Conservation (phyloP, 2,329 filamentous ascomycete genomes). For the Exophiala sideris region DNA sequence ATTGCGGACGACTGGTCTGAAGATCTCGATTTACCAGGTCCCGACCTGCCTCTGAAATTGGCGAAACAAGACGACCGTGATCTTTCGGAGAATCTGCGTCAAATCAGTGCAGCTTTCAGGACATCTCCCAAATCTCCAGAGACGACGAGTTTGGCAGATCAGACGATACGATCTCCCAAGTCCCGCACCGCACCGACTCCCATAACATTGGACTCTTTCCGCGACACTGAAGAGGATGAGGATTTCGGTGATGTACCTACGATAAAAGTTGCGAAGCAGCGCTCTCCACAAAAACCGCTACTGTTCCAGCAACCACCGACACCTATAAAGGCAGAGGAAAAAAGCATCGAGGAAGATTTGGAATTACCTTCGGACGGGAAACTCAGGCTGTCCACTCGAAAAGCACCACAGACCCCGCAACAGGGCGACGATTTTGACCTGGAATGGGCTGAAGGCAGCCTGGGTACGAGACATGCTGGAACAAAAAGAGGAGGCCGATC, state of each 20-base stretch:
- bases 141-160: slow-evolving; percentile 31
- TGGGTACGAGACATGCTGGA: slow-evolving; percentile 85
- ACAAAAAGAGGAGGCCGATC: slow-evolving; percentile 77
- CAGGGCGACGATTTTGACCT: slow-evolving; percentile 71
- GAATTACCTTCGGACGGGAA: slow-evolving; percentile 65
- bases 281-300: slow-evolving; percentile 51
- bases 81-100: slow-evolving; percentile 66
- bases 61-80: slow-evolving; percentile 59
- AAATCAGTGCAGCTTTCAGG: slow-evolving; percentile 54
- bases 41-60: slow-evolving; percentile 59
- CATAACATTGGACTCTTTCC: slow-evolving; percentile 59
- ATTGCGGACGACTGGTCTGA: slow-evolving; percentile 79
- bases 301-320: slow-evolving; percentile 33
- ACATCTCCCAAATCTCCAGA: slow-evolving; percentile 36
- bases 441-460: slow-evolving; percentile 88
- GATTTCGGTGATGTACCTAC: slow-evolving; percentile 63
- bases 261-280: slow-evolving; percentile 64
- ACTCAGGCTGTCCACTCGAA: slow-evolving; percentile 59
- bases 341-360: slow-evolving; percentile 70
- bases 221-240: slow-evolving; percentile 59
- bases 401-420: slow-evolving; percentile 61
- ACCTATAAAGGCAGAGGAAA: slow-evolving; percentile 47
- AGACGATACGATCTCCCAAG: slow-evolving; percentile 44
- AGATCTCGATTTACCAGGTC: slow-evolving; percentile 66
- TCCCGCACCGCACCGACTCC: slow-evolving; percentile 50